Conservation (phyloP, 371 early-diverging fungal genomes). For the Parasitella parasitica region DNA sequence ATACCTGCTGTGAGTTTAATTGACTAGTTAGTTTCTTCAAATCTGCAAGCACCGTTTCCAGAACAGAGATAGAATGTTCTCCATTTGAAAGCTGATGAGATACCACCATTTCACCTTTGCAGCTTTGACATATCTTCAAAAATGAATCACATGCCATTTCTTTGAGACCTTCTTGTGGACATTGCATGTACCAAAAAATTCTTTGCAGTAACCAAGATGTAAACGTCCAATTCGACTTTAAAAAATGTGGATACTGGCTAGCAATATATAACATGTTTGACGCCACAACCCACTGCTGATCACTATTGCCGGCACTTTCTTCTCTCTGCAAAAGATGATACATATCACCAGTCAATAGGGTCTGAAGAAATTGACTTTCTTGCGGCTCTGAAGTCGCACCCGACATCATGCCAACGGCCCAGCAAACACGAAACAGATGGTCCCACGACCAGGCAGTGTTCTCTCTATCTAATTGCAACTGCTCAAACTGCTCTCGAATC, state of each 20-base stretch:
- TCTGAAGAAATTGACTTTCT: conserved; percentile 91
- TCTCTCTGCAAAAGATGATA: conserved; percentile 85
- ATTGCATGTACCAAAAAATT: conserved; percentile 94
- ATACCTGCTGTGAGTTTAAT: conserved; percentile 76
- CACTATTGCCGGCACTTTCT: conserved; percentile 62
- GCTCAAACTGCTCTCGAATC: conserved; percentile 63
- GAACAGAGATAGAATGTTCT: conserved; percentile 61
- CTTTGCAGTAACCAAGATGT: conserved; percentile 96
- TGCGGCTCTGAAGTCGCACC: conserved; percentile 87
- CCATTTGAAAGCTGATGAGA: conserved; percentile 70
- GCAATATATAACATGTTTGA: conserved; percentile 98
- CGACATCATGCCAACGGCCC: conserved; percentile 97
- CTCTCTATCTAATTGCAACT: not conserved
- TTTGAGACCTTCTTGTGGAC: conserved; percentile 95
- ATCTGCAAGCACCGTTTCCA: conserved; percentile 76
- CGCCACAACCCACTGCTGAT: conserved; percentile 97
- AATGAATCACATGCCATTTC: conserved; percentile 99
- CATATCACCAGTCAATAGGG: conserved; percentile 83
- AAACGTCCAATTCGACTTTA: conserved; percentile 96
- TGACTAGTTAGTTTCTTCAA: conserved; percentile 72
- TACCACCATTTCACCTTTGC: conserved; percentile 82
- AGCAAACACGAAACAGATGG: conserved; percentile 93
- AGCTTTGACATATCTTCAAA: conserved; percentile 89
- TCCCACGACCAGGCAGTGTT: conserved; percentile 72
- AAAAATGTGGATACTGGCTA: conserved; percentile 96